phyloP scores from a whole-genome alignment of 805 yeast genomes.

The Metschnikowia bowlesiae region DNA sequence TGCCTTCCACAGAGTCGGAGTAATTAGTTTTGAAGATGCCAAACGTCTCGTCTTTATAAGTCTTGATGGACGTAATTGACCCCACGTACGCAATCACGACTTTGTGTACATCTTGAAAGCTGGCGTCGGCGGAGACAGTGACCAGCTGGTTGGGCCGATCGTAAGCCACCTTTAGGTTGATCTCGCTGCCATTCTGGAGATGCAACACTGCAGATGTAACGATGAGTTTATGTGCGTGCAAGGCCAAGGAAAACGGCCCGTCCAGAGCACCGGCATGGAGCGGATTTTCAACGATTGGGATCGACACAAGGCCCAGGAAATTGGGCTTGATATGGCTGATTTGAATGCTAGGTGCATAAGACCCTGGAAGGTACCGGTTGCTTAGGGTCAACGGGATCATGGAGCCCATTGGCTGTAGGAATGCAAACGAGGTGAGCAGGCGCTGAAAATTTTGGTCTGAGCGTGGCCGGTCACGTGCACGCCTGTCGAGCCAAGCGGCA shows the following conservation, averaged over 20 bases:
- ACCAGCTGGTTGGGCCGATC: slow-evolving; percentile 40
- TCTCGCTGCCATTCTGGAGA: slow-evolving; percentile 9
- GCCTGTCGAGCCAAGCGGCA: neutral
- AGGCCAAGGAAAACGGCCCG: slow-evolving; percentile 20
- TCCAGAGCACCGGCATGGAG: slow-evolving; percentile 8
- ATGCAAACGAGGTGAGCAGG: neutral
- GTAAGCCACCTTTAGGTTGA: slow-evolving; percentile 26
- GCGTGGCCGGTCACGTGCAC: slow-evolving; percentile 1
- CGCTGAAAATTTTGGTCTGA: neutral
- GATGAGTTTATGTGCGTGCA: slow-evolving; percentile 42
- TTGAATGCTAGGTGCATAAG: slow-evolving; percentile 35
- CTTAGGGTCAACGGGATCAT: slow-evolving; percentile 19
- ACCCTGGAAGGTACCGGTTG: slow-evolving; percentile 33
- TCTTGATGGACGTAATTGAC: slow-evolving; percentile 44
- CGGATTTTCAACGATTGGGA: slow-evolving; percentile 27
- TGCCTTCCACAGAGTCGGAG: slow-evolving; percentile 46
- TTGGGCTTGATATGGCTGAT: slow-evolving; percentile 45
- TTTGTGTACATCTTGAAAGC: slow-evolving; percentile 6
- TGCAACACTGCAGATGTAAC: slow-evolving; percentile 29
- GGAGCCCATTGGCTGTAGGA: neutral
- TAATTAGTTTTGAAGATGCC: slow-evolving; percentile 71
- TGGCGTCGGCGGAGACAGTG: slow-evolving; percentile 20
- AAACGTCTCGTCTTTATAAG: slow-evolving; percentile 52
- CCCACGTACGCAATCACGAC: slow-evolving; percentile 44
- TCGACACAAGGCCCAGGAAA: slow-evolving; percentile 39